These are phyloP conservation scores for Monilinia fructigena DNA, from an alignment of 2,329 filamentous ascomycete species.

Conservation along the genomic window DNA sequence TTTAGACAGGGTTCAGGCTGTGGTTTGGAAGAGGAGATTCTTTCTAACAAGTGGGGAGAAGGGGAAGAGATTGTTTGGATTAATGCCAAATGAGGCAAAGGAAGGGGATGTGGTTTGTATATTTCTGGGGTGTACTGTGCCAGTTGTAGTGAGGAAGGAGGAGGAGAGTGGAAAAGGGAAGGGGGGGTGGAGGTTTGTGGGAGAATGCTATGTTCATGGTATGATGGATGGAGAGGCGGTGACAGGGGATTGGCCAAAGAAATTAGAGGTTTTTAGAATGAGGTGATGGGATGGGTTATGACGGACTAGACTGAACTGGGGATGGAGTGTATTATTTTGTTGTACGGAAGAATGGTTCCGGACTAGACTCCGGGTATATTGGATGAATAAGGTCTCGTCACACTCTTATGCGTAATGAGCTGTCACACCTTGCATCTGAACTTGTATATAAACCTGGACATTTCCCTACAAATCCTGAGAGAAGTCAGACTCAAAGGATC, in stretches of 20 bases:
- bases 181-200: conserved; percentile 24
- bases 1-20: conserved; percentile 27
- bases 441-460: too few relatives aligned
- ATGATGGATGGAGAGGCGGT: conserved; percentile 30
- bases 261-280: conserved; percentile 3
- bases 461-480: too few relatives aligned
- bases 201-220: conserved; percentile 31
- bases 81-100: conserved; percentile 19
- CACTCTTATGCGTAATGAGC: too few relatives aligned
- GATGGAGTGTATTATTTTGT: neutral
- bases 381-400: too few relatives aligned
- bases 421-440: too few relatives aligned
- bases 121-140: conserved; percentile 32
- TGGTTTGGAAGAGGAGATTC: conserved; percentile 28
- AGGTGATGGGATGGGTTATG: neutral
- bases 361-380: too few relatives aligned
- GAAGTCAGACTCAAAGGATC: too few relatives aligned
- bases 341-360: too few relatives aligned
- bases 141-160: conserved; percentile 27
- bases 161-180: neutral
- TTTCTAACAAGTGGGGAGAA: conserved; percentile 12
- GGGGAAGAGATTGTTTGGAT: conserved; percentile 16
- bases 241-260: conserved; percentile 12
- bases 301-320: neutral
- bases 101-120: conserved; percentile 30